phyloP scores from a whole-genome alignment of 2,329 filamentous ascomycete species.

The Lachnellula hyalina region DNA sequence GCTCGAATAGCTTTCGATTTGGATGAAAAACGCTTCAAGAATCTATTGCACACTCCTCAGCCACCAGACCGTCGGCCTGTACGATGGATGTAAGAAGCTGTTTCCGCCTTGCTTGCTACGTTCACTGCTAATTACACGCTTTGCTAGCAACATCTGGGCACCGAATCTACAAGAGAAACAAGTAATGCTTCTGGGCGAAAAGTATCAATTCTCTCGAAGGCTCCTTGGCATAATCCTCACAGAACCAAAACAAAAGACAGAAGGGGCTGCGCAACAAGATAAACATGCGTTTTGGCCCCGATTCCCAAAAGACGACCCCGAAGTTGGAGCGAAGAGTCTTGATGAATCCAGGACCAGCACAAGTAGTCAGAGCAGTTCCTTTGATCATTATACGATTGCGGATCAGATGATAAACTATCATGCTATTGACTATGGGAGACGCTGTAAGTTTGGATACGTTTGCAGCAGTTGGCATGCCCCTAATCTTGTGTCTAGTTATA shows the following conservation, averaged over 20 bases:
- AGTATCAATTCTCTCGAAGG: constrained; percentile 65
- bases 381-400: constrained; percentile 46
- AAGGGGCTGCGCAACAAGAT: not conserved
- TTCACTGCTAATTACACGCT: constrained; percentile 8
- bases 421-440: constrained; percentile 62
- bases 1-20: constrained; percentile 55
- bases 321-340: constrained; percentile 15
- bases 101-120: not conserved
- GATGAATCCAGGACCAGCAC: constrained; percentile 1
- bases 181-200: constrained; percentile 49
- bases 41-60: constrained; percentile 33
- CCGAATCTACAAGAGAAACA: constrained; percentile 54
- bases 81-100: constrained; percentile 60
- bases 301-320: constrained; percentile 21
- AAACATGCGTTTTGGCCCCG: constrained; percentile 4
- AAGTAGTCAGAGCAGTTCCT: not conserved
- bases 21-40: constrained; percentile 35
- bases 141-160: constrained; percentile 61
- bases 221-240: constrained; percentile 59
- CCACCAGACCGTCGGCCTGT: constrained; percentile 41
- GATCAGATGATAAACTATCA: constrained; percentile 72
- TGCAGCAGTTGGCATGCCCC: not conserved
- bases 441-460: constrained; percentile 42
- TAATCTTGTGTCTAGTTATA: constrained; percentile 43
- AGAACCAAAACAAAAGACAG: constrained; percentile 35